Evolutionary conservation across 257 asterid species (phyloP), one percentile per base, ranked within the genome.

Genomic region (Mentha longifolia): DNA sequence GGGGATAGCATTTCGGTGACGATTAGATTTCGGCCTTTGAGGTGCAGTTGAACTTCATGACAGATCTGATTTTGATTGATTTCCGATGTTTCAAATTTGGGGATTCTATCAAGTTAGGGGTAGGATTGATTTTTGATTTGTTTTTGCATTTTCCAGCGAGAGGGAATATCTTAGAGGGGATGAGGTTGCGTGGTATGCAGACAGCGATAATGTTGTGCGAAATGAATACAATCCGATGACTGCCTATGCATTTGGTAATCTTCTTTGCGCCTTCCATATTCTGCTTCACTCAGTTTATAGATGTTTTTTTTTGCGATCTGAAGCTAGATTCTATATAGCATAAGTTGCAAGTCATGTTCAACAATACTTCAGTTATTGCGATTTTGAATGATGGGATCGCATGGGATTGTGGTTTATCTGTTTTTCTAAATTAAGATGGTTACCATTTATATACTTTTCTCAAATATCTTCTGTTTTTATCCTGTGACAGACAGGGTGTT

Each of bases 1-100:
- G 95, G 84, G 76, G 99, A 95, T 65, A 89, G 97, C 75, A 92
- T 95, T 74, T 88, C 98, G 6, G 99, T 92, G 47, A 95, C 99
- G 12, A 88, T 95, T 84, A 78, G 99, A 35, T 95, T 95, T 84
- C 89, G 99, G 61, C 99, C 98, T 17, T 1, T 95, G 88, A 95
- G 96, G 99, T 95, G 88, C 82, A 69, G 33, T 68, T 71, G 70
- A 45, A 74, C 66, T 66, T 39, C 66, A 45, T 59, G 45, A 46
- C 73, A 74, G 92, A 85, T 95, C 97, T 85, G 83, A 73, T 68
- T 79, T 81, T 56, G 70, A 82, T 76, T 71, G 77, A 64, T 57
- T 77, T 77, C 72, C 54, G 79, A 78, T 81, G 65, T 67, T 80
- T 75, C 74, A 71, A 46, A 46, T 70, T 75, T 45, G 51, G 77